These are phyloP conservation scores for Kodamaea fungicola DNA, from an alignment of 1,139 yeast species.

Conservation along the genomic window DNA sequence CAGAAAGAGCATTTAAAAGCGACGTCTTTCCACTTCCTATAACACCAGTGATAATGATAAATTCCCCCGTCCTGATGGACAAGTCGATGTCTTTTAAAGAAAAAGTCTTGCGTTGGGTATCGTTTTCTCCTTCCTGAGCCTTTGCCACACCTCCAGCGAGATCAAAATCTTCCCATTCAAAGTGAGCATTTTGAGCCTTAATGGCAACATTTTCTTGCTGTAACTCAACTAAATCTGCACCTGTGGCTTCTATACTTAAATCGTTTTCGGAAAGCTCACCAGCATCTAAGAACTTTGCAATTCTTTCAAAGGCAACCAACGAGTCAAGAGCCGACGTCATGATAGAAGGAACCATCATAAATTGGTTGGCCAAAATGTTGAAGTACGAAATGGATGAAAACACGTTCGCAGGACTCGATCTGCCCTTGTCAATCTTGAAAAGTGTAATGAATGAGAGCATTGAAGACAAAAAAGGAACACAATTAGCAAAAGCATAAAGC, in stretches of 20 bases:
- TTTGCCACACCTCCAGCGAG: background rate
- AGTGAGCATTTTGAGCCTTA: constrained; percentile 30
- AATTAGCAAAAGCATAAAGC: constrained; percentile 53
- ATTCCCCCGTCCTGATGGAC: constrained; percentile 50
- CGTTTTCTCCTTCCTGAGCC: background rate
- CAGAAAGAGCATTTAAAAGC: constrained; percentile 57
- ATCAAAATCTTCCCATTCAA: constrained; percentile 63
- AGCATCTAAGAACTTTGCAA: constrained; percentile 45
- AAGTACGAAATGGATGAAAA: constrained; percentile 79
- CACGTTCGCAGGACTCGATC: constrained; percentile 64
- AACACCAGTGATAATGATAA: constrained; percentile 65
- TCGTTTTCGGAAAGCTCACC: constrained; percentile 25
- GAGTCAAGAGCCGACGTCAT: constrained; percentile 68
- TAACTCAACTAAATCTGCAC: constrained; percentile 12
- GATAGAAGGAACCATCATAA: constrained; percentile 68
- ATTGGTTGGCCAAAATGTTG: constrained; percentile 50
- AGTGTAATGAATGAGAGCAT: constrained; percentile 71
- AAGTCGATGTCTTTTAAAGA: constrained; percentile 35
- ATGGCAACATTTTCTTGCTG: constrained; percentile 12
- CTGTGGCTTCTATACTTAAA: constrained; percentile 15
- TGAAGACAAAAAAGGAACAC: constrained; percentile 65
- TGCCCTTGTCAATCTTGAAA: constrained; percentile 42
- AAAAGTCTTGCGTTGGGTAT: constrained; percentile 8
- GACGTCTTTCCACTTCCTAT: constrained; percentile 75
- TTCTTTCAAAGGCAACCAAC: constrained; percentile 57